Evolutionary conservation across 352 stramenopile genomes (phyloP), one percentile per base, ranked within the genome.

Genomic region (Phytophthora sansomeana): DNA sequence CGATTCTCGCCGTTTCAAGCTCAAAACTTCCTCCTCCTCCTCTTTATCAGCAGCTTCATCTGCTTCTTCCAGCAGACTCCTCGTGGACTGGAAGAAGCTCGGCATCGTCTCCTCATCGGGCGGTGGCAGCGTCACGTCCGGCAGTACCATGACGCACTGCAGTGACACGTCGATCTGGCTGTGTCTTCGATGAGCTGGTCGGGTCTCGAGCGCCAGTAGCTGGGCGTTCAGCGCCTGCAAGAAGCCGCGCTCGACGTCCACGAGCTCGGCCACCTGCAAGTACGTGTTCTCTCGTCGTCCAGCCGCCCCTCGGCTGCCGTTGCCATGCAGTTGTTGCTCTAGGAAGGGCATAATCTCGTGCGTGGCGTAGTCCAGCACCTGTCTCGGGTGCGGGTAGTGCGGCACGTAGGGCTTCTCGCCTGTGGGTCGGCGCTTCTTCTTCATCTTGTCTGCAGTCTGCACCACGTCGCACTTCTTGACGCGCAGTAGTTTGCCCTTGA

Each of bases 381-480:
- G 72, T 28, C 49, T 53, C 11, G 85, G 85, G 30, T 91, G 81
- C 16, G 85, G 85, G 50, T 91, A 93, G 67, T 91, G 81, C 16
- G 83, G 78, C 42, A 79, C 67, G 41, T 86, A 85, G 8, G 64
- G 50, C 39, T 77, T 81, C 28, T 70, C 58, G 17, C 43, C 57
- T 11, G 26, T 14, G 8, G 46, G 16, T 14, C 49, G 56, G 19
- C 51, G 73, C 57, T 73, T 80, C 65, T 83, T 82, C 56, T 69
- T 69, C 32, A 44, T 10, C 33, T 70, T 68, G 32, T 63, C 39
- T 10, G 10, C 46, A 6, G 42, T 14, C 43, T 58, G 43, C 17
- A 64, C 64, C 1, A 89, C 69, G 66, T 91, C 87, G 47, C 79
- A 90, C 72, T 96, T 96, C 69, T 94, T 94, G 7, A 96, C 82